A percentile compares a stretch with the other conserved stretches of the same genome.
Conservation (phyloP, 192 early-diverging fungal genomes). For the Backusella circina region DNA sequence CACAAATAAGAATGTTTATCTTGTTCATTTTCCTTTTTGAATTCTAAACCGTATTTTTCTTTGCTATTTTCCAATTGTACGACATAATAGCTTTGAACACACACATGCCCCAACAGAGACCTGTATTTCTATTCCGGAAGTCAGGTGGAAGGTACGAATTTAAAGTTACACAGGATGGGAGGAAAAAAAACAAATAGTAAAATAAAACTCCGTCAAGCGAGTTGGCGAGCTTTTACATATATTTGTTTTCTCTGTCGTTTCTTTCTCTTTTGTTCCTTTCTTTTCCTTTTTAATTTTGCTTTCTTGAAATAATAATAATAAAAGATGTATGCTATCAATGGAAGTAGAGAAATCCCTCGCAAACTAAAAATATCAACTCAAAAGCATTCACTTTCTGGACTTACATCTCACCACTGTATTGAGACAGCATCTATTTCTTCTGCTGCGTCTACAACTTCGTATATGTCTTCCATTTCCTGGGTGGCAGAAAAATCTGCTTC, state of each 20-base stretch:
- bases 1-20: background rate
- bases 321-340: background rate
- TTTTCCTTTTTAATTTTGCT: background rate
- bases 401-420: background rate
- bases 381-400: background rate
- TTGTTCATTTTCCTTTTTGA: background rate
- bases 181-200: background rate
- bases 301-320: background rate
- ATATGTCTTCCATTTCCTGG: conserved; percentile 27
- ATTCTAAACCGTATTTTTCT: background rate
- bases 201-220: background rate
- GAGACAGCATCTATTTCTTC: conserved; percentile 18
- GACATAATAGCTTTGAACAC: background rate
- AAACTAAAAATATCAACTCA: background rate
- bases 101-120: background rate
- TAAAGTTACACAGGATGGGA: background rate
- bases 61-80: background rate
- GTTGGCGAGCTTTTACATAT: background rate
- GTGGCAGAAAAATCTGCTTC: conserved; percentile 24
- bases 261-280: background rate
- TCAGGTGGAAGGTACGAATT: background rate
- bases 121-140: background rate
- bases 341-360: background rate
- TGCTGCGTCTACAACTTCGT: conserved; percentile 14
- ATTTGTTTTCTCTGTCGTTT: conserved; percentile 3